These are phyloP conservation scores for Sonneratia caseolaris DNA, from an alignment of 345 rosid species.

Conservation along the genomic window DNA sequence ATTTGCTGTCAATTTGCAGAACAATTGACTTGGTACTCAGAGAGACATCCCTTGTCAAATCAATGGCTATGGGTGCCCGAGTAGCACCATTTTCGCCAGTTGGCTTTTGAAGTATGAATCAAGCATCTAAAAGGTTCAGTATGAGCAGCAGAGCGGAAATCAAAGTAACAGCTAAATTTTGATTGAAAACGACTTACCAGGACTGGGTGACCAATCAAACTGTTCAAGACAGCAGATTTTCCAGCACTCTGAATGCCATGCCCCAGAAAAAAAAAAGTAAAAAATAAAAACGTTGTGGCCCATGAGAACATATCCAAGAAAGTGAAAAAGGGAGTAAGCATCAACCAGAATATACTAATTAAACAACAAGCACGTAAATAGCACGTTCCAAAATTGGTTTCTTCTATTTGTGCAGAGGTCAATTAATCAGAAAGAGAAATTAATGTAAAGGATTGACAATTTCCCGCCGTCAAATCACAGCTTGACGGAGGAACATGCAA, in stretches of 20 bases:
- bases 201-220: slow-evolving; percentile 86
- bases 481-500: background rate
- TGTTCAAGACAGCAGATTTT: slow-evolving; percentile 88
- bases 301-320: slow-evolving; percentile 6
- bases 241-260: slow-evolving; percentile 62
- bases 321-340: background rate
- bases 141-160: background rate
- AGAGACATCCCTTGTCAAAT: slow-evolving; percentile 56
- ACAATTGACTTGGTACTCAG: slow-evolving; percentile 73
- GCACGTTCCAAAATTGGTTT: background rate
- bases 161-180: background rate
- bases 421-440: background rate
- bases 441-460: background rate
- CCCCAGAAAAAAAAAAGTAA: slow-evolving; percentile 6
- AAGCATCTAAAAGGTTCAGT: background rate
- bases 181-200: slow-evolving; percentile 43
- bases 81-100: slow-evolving; percentile 99
- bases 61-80: slow-evolving; percentile 81
- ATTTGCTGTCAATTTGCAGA: slow-evolving; percentile 79
- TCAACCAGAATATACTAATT: background rate
- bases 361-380: background rate
- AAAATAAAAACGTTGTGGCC: slow-evolving; percentile 2
- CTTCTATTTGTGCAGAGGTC: background rate
- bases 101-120: slow-evolving; percentile 37
- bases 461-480: background rate